These are phyloP conservation scores for Sclerotinia glacialis DNA, from an alignment of 2,329 filamentous ascomycete species.

Conservation along the genomic window DNA sequence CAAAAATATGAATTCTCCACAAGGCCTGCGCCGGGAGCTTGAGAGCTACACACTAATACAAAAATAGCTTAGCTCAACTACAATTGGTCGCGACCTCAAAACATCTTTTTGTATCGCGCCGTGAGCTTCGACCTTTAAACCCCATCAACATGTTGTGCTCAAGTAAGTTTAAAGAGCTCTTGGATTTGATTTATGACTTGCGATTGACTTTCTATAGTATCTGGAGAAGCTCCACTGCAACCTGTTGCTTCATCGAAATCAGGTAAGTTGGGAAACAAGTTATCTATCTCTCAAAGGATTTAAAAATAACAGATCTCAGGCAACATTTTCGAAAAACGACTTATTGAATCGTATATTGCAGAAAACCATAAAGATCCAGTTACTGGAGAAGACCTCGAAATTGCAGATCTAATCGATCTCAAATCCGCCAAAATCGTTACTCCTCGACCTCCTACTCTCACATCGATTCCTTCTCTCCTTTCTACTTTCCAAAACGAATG, in stretches of 20 bases:
- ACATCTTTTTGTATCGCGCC: conserved; percentile 27
- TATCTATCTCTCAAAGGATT: conserved; percentile 22
- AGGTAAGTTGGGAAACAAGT: conserved; percentile 54
- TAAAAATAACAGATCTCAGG: conserved; percentile 49
- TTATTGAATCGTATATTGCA: conserved; percentile 92
- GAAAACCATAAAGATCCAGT: conserved; percentile 92
- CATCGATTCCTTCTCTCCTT: conserved; percentile 91
- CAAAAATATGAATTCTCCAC: conserved; percentile 1
- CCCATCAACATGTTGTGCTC: conserved; percentile 58
- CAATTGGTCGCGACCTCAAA: conserved; percentile 22
- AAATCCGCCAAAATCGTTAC: conserved; percentile 80
- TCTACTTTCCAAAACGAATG: conserved; percentile 97
- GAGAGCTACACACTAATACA: neutral
- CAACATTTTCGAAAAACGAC: conserved; percentile 87
- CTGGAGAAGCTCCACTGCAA: conserved; percentile 91
- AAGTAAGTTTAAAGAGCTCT: conserved; percentile 49
- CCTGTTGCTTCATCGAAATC: conserved; percentile 94
- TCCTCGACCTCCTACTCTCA: conserved; percentile 87
- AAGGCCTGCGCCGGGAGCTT: conserved; percentile 20
- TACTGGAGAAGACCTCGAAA: conserved; percentile 77
- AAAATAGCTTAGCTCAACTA: conserved; percentile 2
- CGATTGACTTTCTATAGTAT: conserved; percentile 58
- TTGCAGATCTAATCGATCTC: conserved; percentile 84
- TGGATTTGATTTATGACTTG: conserved; percentile 24
- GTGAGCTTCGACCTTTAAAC: conserved; percentile 28